Evolutionary conservation across 768 basidiomycete species (phyloP), one percentile per base, ranked within the genome.

Genomic region (Suillus clintonianus): DNA sequence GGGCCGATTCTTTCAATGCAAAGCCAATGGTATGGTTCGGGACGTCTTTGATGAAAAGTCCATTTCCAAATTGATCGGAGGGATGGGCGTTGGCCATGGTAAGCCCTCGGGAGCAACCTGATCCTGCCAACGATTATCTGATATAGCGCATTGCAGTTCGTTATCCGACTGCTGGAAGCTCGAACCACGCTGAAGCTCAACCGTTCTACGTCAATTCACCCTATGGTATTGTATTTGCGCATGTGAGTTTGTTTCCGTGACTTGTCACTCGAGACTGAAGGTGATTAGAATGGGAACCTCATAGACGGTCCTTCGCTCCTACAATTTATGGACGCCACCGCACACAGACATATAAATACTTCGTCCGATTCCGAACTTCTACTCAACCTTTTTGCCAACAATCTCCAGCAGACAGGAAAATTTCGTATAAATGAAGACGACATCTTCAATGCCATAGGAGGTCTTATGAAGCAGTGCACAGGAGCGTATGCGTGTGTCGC

Each of bases 141-240:
- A 24, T 67, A 60, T 41, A 30, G 13, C 34, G 24, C 37, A 55
- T 65, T 30, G 68, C 8, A 99, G 97, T 97, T 61, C 89, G 97
- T 63, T 99, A 99, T 78, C 97, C 97, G 11, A 99, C 97, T 65
- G 97, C 97, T 60, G 97, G 97, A 57, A 95, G 94, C 72, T 97
- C 95, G 63, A 92, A 95, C 63, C 92, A 97, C 68, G 90, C 97
- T 13, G 97, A 99, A 75, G 96, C 97, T 9, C 97, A 99, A 74
- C 97, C 97, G 1, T 99, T 99, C 83, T 99, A 99, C 74, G 97
- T 99, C 70, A 99, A 99, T 80, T 97, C 95, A n/a, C 97, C 97
- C 4, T 99, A 99, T 76, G 97, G 97, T 59, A 97, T 99, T 72
- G 94, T 96, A 65, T 91, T 99, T 73, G 97, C 94, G 22, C 97